Base-by-base conservation (phyloP, 768 basidiomycete genomes). In the Psilocybe sp. region DNA sequence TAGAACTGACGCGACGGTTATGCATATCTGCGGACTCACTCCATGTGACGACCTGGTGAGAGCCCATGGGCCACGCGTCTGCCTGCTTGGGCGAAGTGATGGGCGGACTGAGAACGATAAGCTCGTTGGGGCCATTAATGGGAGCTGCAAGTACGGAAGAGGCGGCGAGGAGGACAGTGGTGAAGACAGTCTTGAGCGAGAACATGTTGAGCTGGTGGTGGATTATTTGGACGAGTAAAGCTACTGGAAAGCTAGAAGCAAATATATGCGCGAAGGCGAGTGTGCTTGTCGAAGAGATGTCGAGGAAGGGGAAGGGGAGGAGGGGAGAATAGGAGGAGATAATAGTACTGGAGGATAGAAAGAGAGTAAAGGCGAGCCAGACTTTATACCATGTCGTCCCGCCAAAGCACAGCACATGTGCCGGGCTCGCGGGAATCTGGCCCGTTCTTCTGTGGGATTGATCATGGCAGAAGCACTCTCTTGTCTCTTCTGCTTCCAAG, bases 31-130 rank as follows among this genome's bases (percentile, higher is more conserved):
- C 13, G 32, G 6, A 47, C 47, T 1, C 61, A 40, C 44, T 18
- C 82, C 82, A 84, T 36, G 60, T 62, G 53, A 84, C 75, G 19
- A 60, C 58, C 53, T 76, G 70, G 1, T 13, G 40, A 9, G 59
- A 57, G 19, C 74, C 72, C 32, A 60, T 52, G 4, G 40, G 19
- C 81, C 81, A 83, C 8, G 65, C 31, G 4, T 54, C 50, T 5
- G 51, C 51, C 3, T 42, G 42, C n/a, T 42, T 47, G 23, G 79
- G 81, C 10, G 48, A 51, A 19, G 65, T 76, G 59, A 82, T 74
- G 2, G 50, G 52, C 1, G 80, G 79, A 36, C 64, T 69, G 54
- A 66, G 65, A 53, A 72, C 72, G 47, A 74, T 55, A 44, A 69
- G 47, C 47, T 67, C 56, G 32, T 57, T 57, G 14, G 69, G 54